phyloP scores from a whole-genome alignment of 1,139 yeast species.

The Suhomyces yuchorum region DNA sequence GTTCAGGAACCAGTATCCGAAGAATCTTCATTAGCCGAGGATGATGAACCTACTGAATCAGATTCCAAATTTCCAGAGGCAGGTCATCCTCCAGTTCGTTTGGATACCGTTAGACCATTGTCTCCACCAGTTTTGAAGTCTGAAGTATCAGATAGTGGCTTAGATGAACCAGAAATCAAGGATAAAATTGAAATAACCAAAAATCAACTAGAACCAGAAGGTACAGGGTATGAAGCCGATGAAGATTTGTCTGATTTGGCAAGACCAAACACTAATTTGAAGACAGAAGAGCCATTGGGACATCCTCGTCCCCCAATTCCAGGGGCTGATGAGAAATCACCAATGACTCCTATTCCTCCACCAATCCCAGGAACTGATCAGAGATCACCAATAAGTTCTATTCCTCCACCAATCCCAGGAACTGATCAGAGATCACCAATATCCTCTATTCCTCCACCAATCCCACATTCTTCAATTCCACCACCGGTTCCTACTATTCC shows the following conservation, averaged over 20 bases:
- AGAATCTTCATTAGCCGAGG: slow-evolving; percentile 35
- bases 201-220: slow-evolving; percentile 30
- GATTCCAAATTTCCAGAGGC: slow-evolving; percentile 23
- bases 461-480: slow-evolving; percentile 18
- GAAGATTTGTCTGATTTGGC: slow-evolving; percentile 43
- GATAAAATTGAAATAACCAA: slow-evolving; percentile 16
- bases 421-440: neutral
- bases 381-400: neutral
- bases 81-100: slow-evolving; percentile 17
- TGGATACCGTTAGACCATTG: slow-evolving; percentile 17
- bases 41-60: slow-evolving; percentile 30
- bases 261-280: slow-evolving; percentile 13
- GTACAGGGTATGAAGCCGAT: slow-evolving; percentile 49
- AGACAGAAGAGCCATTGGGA: neutral
- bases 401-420: neutral
- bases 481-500: slow-evolving; percentile 18
- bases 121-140: slow-evolving; percentile 14
- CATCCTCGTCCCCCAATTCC: neutral
- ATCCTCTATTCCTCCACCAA: neutral
- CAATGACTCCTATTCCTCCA: neutral
- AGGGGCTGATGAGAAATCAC: neutral
- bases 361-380: slow-evolving; percentile 7
- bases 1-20: slow-evolving; percentile 4
- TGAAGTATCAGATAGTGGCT: slow-evolving; percentile 24
- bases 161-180: slow-evolving; percentile 18